Evolutionary conservation across 192 early-diverging fungal genomes (phyloP).

Genomic region (Allomyces macrogynus): DNA sequence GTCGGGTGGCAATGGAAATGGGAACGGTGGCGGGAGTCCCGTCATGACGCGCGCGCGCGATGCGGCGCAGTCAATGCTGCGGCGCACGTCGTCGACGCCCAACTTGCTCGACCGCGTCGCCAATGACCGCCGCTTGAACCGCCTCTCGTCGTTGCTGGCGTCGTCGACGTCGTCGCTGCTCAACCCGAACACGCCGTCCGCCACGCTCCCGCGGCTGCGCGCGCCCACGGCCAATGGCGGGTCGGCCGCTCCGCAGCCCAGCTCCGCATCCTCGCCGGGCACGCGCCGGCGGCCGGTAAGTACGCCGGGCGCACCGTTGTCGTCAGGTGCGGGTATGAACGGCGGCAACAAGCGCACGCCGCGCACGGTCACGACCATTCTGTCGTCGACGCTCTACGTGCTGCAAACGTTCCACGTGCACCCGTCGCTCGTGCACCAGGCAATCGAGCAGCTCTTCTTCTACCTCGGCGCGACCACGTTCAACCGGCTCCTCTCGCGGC

Average conservation of each 20-base stretch:
- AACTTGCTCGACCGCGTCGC: background rate
- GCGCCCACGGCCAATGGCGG: no score
- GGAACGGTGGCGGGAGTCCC: no score
- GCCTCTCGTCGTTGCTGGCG: background rate
- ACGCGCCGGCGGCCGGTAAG: background rate
- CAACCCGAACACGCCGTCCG: no score
- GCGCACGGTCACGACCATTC: conserved; percentile 42
- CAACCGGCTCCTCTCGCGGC: conserved; percentile 63
- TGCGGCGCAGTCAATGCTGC: no score
- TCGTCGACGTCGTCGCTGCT: background rate
- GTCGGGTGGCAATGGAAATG: no score
- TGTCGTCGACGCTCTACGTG: conserved; percentile 43
- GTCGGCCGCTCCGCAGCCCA: no score
- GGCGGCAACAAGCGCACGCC: conserved; percentile 19
- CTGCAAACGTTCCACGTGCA: conserved; percentile 60
- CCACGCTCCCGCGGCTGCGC: no score
- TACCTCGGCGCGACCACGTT: conserved; percentile 57
- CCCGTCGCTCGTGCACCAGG: conserved; percentile 44
- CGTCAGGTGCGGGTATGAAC: background rate
- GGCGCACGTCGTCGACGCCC: no score
- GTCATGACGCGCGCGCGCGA: no score
- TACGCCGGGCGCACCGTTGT: no score
- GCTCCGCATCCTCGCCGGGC: background rate
- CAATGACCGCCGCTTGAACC: background rate
- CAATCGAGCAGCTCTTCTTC: conserved; percentile 57